Percentiles rank a stretch among this genome's conserved stretches.
Conservation (phyloP, 2,329 filamentous ascomycete species). For the Akanthomyces lecanii region DNA sequence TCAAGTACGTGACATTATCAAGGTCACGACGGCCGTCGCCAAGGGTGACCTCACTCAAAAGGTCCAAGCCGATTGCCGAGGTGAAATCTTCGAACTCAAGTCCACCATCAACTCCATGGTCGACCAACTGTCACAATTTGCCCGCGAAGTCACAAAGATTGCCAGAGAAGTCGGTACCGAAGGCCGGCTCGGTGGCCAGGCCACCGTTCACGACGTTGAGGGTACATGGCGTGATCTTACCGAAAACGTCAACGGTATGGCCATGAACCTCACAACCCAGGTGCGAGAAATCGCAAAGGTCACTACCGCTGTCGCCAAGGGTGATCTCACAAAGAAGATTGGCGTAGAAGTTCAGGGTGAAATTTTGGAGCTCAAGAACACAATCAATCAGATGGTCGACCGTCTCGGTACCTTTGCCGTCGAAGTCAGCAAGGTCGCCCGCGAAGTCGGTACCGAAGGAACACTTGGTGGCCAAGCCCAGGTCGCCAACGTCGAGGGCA, state of each 20-base stretch:
- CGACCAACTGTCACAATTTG: constrained; percentile 93
- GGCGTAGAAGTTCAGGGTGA: constrained; percentile 90
- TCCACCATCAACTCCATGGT: constrained; percentile 99
- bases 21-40: constrained; percentile 67
- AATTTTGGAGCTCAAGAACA: constrained; percentile 92
- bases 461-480: constrained; percentile 90
- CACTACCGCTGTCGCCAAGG: constrained; percentile 89
- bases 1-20: constrained; percentile 92
- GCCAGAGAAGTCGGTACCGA: constrained; percentile 96
- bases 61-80: constrained; percentile 87
- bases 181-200: constrained; percentile 88
- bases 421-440: constrained; percentile 91
- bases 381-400: constrained; percentile 98
- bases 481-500: constrained; percentile 91
- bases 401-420: constrained; percentile 93
- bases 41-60: constrained; percentile 94
- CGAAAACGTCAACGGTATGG: constrained; percentile 96
- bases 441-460: constrained; percentile 94
- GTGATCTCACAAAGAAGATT: constrained; percentile 94
- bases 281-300: constrained; percentile 97
- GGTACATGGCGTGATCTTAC: constrained; percentile 97
- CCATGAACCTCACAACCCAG: constrained; percentile 95
- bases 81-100: constrained; percentile 91
- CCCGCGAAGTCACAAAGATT: constrained; percentile 93
- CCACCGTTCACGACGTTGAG: constrained; percentile 91